phyloP scores from a whole-genome alignment of 306 rosid species.

The Alnus glutinosa region DNA sequence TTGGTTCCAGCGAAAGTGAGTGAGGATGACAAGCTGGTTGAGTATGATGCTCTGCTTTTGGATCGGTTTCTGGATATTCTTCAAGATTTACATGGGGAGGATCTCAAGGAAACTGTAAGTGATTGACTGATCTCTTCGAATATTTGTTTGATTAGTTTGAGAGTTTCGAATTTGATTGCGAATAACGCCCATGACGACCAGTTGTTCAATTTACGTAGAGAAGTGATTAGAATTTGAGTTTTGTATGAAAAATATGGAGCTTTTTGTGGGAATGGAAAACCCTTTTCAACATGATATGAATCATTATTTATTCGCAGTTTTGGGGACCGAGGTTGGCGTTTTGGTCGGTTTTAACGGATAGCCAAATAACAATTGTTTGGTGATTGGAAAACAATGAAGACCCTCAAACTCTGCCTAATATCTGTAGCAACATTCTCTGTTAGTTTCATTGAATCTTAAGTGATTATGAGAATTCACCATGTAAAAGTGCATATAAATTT shows the following conservation, averaged over 20 bases:
- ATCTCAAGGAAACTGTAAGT: slow-evolving; percentile 90
- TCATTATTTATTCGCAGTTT: neutral
- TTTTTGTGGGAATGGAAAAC: neutral
- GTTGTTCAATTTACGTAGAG: slow-evolving; percentile 13
- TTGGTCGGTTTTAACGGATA: neutral
- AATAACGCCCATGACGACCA: slow-evolving; percentile 12
- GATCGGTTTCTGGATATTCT: slow-evolving; percentile 99
- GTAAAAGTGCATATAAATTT: neutral
- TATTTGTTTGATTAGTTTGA: slow-evolving; percentile 13
- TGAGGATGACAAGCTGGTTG: slow-evolving; percentile 90
- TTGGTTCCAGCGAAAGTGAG: slow-evolving; percentile 87
- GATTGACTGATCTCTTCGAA: neutral
- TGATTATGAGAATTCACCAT: neutral
- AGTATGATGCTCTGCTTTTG: slow-evolving; percentile 88
- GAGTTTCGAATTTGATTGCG: neutral
- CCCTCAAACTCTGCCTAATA: neutral
- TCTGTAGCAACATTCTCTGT: neutral
- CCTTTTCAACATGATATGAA: neutral
- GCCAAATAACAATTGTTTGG: neutral
- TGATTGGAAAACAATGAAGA: neutral
- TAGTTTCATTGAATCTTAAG: neutral
- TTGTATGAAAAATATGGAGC: slow-evolving; percentile 23
- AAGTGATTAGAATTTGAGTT: slow-evolving; percentile 13
- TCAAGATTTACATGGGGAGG: slow-evolving; percentile 97
- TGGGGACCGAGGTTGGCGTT: neutral